Base-by-base conservation (phyloP, 2,329 filamentous ascomycete species). In the Colletotrichum lupini region DNA sequence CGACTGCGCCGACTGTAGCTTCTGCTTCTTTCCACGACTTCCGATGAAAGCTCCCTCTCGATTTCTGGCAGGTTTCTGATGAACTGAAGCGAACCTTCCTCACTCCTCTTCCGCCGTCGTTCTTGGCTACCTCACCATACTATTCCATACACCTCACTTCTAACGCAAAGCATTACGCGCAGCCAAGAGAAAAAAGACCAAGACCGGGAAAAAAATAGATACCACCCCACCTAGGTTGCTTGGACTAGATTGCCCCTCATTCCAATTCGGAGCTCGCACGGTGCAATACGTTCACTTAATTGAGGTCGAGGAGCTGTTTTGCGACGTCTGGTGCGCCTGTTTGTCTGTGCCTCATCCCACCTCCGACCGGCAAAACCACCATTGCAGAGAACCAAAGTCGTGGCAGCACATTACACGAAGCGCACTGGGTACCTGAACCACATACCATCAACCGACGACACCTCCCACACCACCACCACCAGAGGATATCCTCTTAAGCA, bases 181-280 rank as follows among this genome's bases (percentile, higher is more conserved):
- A 49, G 42, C 19, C 42, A 49, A 49, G 42, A 49, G 42, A 49
- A 26, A 26, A 26, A 26, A 64, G 19, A 42, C 37, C 49, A 58
- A 30, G 16, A 35, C 9, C 11, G 55, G 53, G 22, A 8, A 46
- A 61, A 61, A 71, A 49, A 56, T 24, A 57, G 14, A 26, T n/a
- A 6, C 56, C 68, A 67, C 59, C 70, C 66, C 70, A 56, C 70
- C 30, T 53, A 12, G 26, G n/a, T 28, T 55, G 46, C 49, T 49
- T 49, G 42, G 42, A 49, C 42, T 49, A 22, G 19, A 49, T 22
- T 68, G 58, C 69, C 65, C 59, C 66, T 60, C 66, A 28, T 35
- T 35, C 28, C 42, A 14, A 49, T 55, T 53, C 26, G 24, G 49
- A 46, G 35, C 69, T 72, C 66, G 42, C 58, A 59, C 66, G 59